Base-by-base conservation (phyloP, 805 yeast species). In the Candida railenensis region DNA sequence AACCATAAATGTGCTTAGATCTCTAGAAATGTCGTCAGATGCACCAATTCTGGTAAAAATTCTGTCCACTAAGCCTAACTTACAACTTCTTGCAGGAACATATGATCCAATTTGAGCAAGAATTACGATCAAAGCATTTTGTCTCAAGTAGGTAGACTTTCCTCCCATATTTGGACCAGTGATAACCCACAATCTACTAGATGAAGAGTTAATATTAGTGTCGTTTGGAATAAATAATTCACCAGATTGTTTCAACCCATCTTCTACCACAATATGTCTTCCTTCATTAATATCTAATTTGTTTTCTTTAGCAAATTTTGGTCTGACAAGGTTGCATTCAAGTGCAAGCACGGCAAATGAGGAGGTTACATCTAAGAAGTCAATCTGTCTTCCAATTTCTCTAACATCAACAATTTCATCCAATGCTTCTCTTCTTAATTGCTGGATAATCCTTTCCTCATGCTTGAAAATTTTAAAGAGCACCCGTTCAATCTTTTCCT, bases 131-230 rank as follows among this genome's bases (percentile, higher is more conserved):
- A 89, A 62, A 0, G 94, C 96, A 32, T 86, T 77, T 54, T 86
- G 91, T 43, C 89, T 74, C 22, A 86, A 85, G 55, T 80, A 83
- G 0, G 91, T 83, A 20, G 89, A 82, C 57, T 88, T 88, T 1
- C 96, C 96, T 7, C 96, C 96, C 91, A 87, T 87, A 55, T 87
- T 87, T 0, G 95, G 94, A 0, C 96, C 96, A 0, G 96, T 83
- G 16, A 90, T 79, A 12, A 90, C 73, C 60, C 84, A 73, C n/a
- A 55, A 32, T 28, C 51, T 57, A 21, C 50, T 52, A 11, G 47
- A 44, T 34, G 32, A 21, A 18, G 47, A 52, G 2, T 62, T 64
- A 11, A 71, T 43, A 5, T 49, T 53, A 14, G 73, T 66, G 49
- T 67, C 61, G 74, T 50, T 82, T 34, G 53, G 75, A 58, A 59